These are phyloP conservation scores for Boletus rex-veris DNA, from an alignment of 768 basidiomycete genomes.

Conservation along the genomic window DNA sequence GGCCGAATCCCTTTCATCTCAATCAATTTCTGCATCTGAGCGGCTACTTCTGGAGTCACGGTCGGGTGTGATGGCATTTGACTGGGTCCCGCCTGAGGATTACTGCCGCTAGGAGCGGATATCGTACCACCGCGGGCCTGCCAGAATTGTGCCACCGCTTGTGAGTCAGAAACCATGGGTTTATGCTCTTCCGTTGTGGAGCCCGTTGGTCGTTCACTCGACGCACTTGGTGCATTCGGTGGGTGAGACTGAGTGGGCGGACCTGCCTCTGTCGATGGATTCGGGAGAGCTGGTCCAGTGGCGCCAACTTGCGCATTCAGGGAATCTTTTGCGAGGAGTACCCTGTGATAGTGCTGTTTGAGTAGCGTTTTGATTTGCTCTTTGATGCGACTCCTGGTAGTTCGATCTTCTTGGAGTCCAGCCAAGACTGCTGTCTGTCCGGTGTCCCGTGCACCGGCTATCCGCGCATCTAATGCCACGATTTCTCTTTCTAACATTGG, in stretches of 20 bases:
- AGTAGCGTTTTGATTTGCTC: constrained; percentile 16
- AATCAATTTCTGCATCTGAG: constrained; percentile 48
- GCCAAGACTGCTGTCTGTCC: constrained; percentile 17
- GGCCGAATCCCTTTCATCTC: constrained; percentile 42
- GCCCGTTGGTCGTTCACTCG: constrained; percentile 5
- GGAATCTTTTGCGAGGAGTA: constrained; percentile 7
- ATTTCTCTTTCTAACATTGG: constrained; percentile 17
- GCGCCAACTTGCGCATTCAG: constrained; percentile 5
- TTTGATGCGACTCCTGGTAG: not conserved
- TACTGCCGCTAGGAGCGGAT: not conserved
- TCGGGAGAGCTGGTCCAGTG: not conserved
- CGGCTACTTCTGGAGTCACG: constrained; percentile 20
- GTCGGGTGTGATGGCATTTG: constrained; percentile 7
- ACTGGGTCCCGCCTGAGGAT: constrained; percentile 14
- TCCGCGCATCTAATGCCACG: constrained; percentile 8
- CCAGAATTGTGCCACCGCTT: constrained; percentile 27
- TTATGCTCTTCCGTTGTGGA: constrained; percentile 21
- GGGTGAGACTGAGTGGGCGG: constrained; percentile 12
- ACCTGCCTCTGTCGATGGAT: constrained; percentile 5
- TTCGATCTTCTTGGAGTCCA: constrained; percentile 11
- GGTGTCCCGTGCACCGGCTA: constrained; percentile 12
- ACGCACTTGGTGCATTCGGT: not conserved
- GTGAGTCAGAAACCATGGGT: constrained; percentile 17
- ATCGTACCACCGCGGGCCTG: constrained; percentile 24
- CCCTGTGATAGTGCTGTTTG: constrained; percentile 15